These are phyloP conservation scores for Shiraia sp. DNA, from an alignment of 2,329 filamentous ascomycete species.

Conservation along the genomic window DNA sequence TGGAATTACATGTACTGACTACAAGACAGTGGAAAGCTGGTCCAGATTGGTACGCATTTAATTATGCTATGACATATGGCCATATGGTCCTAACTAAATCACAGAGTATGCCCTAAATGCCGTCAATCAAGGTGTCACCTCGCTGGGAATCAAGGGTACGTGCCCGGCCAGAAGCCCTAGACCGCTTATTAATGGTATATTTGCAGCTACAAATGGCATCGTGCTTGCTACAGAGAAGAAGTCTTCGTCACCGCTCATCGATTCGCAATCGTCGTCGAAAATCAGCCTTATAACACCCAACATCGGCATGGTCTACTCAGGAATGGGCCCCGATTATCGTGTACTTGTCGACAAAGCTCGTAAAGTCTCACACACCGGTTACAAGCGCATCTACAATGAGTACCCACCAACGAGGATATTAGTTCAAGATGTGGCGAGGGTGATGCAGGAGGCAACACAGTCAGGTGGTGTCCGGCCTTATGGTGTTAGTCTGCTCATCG, in stretches of 20 bases:
- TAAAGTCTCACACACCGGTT: constrained; percentile 96
- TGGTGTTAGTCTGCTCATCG: constrained; percentile 91
- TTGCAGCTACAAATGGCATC: constrained; percentile 93
- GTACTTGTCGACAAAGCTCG: constrained; percentile 96
- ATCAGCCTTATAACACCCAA: constrained; percentile 97
- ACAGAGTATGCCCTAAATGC: constrained; percentile 98
- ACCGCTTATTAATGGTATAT: neutral
- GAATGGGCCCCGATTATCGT: constrained; percentile 98
- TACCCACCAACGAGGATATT: constrained; percentile 99
- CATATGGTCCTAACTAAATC: constrained; percentile 16
- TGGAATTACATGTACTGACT: constrained; percentile 51
- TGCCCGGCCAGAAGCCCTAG: constrained; percentile 8
- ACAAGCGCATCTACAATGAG: constrained; percentile 99
- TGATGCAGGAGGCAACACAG: constrained; percentile 99
- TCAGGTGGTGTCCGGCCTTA: constrained; percentile 96
- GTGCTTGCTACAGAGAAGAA: constrained; percentile 99
- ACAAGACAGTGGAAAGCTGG: constrained; percentile 83
- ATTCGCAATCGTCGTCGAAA: constrained; percentile 92
- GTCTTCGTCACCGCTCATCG: constrained; percentile 94
- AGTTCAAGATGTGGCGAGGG: constrained; percentile 94
- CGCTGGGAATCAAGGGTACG: constrained; percentile 94
- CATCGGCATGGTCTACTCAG: constrained; percentile 99
- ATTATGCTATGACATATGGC: constrained; percentile 1
- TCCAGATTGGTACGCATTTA: constrained; percentile 81
- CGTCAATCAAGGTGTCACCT: constrained; percentile 98